Evolutionary conservation across 2,329 filamentous ascomycete species (phyloP), one percentile per base, ranked within the genome.

Genomic region (Beauveria brongniartii): DNA sequence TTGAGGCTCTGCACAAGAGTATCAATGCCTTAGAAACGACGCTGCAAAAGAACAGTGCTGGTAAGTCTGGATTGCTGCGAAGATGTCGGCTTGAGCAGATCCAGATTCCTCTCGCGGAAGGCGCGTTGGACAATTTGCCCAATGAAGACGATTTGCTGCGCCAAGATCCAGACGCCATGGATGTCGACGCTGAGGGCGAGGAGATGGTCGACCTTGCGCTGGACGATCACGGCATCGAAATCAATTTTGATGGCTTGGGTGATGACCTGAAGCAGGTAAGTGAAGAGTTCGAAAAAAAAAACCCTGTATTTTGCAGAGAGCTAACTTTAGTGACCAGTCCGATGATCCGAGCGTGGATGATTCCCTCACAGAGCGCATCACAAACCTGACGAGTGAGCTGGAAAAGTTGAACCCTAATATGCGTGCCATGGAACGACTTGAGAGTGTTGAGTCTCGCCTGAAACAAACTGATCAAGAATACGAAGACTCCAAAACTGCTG

Each of bases 361-460:
- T 51, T 81, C 82, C 62, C 80, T 99, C 1, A 84, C 89, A 58
- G 90, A 96, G 59, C 88, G 86, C 68, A 91, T 99, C 65, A 80
- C 82, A 22, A 81, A 82, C 30, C 81, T 99, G 10, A 86, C 87
- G 50, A 78, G 82, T 37, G 90, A 96, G 67, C 84, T 99, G 22
- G 92, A 96, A 71, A 96, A 96, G 75, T 87, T 97, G 74, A 92
- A 94, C 64, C 94, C 94, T 28, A 97, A 99, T 73, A 95, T 96
- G 85, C 91, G 93, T 68, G 94, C 93, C 9, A 91, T 92, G 74
- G 92, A 97, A 70, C 90, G 93, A 55, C 81, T 99, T 5, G 90
- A 94, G 70, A 88, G 86, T 24, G 92, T 96, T 9, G 90, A 96
- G 72, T 83, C 85, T 56, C 87, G 92, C 63, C 86, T 97, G 26